Evolutionary conservation across 306 rosid genomes (phyloP).

Genomic region (Medicago truncatula): DNA sequence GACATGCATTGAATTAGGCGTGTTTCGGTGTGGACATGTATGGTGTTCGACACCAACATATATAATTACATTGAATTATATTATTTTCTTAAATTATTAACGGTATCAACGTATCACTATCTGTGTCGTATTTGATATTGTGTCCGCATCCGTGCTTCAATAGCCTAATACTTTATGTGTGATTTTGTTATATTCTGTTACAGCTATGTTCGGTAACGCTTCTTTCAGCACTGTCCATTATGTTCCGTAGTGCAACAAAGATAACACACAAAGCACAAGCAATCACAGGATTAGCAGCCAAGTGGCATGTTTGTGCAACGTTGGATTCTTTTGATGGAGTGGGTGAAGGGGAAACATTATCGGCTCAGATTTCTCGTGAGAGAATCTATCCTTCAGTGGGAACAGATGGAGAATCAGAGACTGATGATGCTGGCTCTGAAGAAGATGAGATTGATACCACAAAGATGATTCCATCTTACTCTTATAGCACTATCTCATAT

Average conservation of each 20-base stretch:
- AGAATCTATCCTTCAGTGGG: slow-evolving; percentile 43
- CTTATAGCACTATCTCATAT: slow-evolving; percentile 80
- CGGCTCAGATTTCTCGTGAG: slow-evolving; percentile 33
- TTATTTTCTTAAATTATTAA: too few relatives aligned
- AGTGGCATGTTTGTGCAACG: slow-evolving; percentile 97
- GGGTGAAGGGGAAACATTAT: slow-evolving; percentile 45
- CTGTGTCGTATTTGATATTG: too few relatives aligned
- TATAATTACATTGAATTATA: too few relatives aligned
- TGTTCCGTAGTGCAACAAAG: slow-evolving; percentile 85
- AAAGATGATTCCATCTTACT: slow-evolving; percentile 68
- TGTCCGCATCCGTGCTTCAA: too few relatives aligned
- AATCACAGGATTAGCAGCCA: slow-evolving; percentile 86
- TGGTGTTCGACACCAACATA: too few relatives aligned
- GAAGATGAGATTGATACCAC: slow-evolving; percentile 80
- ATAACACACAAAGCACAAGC: slow-evolving; percentile 96
- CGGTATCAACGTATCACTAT: too few relatives aligned
- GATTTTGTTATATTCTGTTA: slow-evolving; percentile 21
- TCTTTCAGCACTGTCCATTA: slow-evolving; percentile 61
- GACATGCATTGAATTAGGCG: too few relatives aligned
- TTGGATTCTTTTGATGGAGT: slow-evolving; percentile 77
- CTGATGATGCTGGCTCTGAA: slow-evolving; percentile 61
- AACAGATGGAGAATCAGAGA: slow-evolving; percentile 53
- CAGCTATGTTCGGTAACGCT: slow-evolving; percentile 85
- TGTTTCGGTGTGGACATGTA: too few relatives aligned
- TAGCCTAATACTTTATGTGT: neutral